Evolutionary conservation across 2,329 filamentous ascomycete species (phyloP), one percentile per base, ranked within the genome.

Genomic region (Trichoderma afroharzianum): DNA sequence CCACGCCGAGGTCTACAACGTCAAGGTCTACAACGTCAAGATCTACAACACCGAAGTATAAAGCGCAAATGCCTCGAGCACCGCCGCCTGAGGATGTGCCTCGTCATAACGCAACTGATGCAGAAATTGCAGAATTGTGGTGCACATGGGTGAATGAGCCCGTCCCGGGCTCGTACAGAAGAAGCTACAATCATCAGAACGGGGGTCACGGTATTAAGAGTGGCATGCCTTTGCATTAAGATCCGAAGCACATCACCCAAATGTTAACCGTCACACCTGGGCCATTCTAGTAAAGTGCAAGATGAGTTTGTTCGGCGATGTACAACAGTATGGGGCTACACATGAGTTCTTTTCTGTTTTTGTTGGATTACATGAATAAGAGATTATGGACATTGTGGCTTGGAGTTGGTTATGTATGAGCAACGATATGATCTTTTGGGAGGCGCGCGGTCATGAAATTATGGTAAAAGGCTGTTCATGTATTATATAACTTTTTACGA

Each of bases 21-120:
- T n/a, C n/a, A n/a, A n/a, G n/a, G n/a, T n/a, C n/a, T n/a, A n/a
- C n/a, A n/a, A 78, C 62, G 9, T 85, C 82, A 70, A 86, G 85
- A 76, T 62, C 75, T 43, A 75, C 75, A 33, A 68, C 74, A 21
- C 74, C 74, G 28, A 30, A 30, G 28, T 30, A 30, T 30, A 30
- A 30, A 30, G 28, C 28, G 28, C 28, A 30, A 30, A 79, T 79
- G 71, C 72, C 76, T n/a, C 78, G 6, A 28, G 15, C 15, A 12
- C 2, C 33, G 15, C 18, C 26, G 2, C 30, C 30, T 32, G 21
- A 47, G 2, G n/a, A 18, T 18, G 14, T 18, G 14, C 53, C 9
- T 18, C 24, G 3, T 36, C 14, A 15, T 15, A 15, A 15, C 33
- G 12, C 12, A 36, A 15, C 11, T 3, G 33, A 36, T 36, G 14